Evolutionary conservation across 495 filamentous ascomycete genomes (phyloP).

Genomic region (Apodospora peruviana): DNA sequence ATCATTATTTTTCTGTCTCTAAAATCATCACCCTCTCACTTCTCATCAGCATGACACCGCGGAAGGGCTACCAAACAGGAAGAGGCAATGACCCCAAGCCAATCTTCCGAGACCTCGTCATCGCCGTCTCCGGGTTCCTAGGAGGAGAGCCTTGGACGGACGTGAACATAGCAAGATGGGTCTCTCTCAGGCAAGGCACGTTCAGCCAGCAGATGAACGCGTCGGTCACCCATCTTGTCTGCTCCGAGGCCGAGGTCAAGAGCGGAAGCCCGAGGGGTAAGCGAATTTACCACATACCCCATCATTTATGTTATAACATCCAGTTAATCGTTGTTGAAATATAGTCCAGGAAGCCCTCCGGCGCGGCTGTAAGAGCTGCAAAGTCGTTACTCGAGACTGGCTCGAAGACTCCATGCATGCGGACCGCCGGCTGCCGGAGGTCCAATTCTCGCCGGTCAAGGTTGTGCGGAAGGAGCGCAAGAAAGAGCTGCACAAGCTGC

Average conservation of each 20-base stretch:
- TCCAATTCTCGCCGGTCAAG: conserved; percentile 15
- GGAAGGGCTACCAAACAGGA: background rate
- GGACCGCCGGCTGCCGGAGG: conserved; percentile 12
- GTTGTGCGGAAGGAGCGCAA: conserved; percentile 11
- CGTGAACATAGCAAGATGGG: conserved; percentile 28
- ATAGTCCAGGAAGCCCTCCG: conserved; percentile 18
- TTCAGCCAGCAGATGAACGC: conserved; percentile 16
- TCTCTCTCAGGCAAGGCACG: conserved; percentile 18
- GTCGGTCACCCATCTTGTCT: conserved; percentile 33
- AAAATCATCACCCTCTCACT: background rate
- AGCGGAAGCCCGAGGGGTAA: conserved; percentile 6
- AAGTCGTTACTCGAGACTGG: conserved; percentile 34
- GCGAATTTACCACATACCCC: background rate
- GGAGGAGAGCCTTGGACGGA: conserved; percentile 23
- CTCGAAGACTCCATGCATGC: conserved; percentile 29
- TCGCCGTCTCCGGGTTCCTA: conserved; percentile 26
- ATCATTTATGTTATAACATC: background rate
- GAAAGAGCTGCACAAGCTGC: conserved; percentile 43
- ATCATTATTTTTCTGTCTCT: background rate
- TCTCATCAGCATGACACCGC: background rate
- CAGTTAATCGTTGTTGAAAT: background rate
- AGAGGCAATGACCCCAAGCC: conserved; percentile 7
- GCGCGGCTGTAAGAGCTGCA: conserved; percentile 6
- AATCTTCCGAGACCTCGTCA: conserved; percentile 23
- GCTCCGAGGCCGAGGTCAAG: conserved; percentile 25